A percentile compares a stretch with the other conserved stretches of the same genome.
Conservation (phyloP, 306 rosid genomes). For the Lathyrus sativus region DNA sequence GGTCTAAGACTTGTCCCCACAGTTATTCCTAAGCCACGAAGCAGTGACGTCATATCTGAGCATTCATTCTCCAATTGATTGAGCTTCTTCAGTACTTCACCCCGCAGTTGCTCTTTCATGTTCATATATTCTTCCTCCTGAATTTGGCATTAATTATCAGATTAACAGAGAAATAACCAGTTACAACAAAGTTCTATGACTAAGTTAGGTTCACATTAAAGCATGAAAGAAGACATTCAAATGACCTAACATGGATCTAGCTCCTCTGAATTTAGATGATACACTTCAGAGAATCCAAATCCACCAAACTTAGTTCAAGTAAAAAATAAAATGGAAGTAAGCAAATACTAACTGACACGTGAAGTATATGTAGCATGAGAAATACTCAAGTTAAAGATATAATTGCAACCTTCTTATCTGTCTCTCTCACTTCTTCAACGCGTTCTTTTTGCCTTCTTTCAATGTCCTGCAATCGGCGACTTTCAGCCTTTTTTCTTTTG, state of each 20-base stretch:
- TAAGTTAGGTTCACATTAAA: not conserved
- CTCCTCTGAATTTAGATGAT: no score
- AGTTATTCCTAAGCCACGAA: constrained; percentile 77
- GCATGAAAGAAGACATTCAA: constrained; percentile 27
- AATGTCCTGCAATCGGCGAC: constrained; percentile 64
- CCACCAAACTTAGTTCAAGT: constrained; percentile 4
- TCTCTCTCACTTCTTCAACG: constrained; percentile 88
- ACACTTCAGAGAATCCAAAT: not conserved
- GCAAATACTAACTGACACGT: constrained; percentile 1
- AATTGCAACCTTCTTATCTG: constrained; percentile 81
- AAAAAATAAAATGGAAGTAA: constrained; percentile 9
- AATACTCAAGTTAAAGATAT: constrained; percentile 8
- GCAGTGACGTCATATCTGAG: constrained; percentile 75
- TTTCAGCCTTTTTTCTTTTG: constrained; percentile 79
- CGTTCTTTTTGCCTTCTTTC: constrained; percentile 86
- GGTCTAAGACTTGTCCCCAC: constrained; percentile 61
- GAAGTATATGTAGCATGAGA: constrained; percentile 23
- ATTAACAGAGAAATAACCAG: constrained; percentile 27
- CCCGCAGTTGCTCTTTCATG: constrained; percentile 79
- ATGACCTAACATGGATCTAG: not conserved
- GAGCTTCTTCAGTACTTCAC: constrained; percentile 66
- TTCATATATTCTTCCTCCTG: constrained; percentile 84
- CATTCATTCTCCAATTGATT: constrained; percentile 64
- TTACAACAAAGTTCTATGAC: constrained; percentile 1
- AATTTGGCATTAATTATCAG: constrained; percentile 37